Base-by-base conservation (phyloP, 129 eudicot species). In the Rutidosis leptorrhynchoides region DNA sequence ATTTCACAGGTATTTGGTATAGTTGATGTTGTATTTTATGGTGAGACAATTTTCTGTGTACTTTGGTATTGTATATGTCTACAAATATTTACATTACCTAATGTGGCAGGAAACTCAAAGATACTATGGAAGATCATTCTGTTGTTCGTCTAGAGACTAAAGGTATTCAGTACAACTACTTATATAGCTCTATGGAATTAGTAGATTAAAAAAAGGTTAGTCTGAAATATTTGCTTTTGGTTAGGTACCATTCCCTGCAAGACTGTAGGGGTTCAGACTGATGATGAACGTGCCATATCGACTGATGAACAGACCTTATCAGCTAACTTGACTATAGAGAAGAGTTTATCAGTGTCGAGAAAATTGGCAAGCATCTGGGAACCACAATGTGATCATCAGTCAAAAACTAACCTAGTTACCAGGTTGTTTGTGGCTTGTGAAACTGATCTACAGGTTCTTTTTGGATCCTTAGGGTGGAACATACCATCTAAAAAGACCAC, bases 221-320 rank as follows among this genome's bases (percentile, higher is more conserved):
- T 21, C 16, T 68, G 19, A 29, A 5, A 27, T 45, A 14, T 58
- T 72, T 45, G 58, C 17, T 55, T 78, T 64, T 75, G 65, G 25
- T 74, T 73, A 67, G 73, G 74, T 58, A 15, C 30, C 78, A 42
- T 80, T 49, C 68, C 76, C 62, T 35, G 77, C 69, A 83, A 84
- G 73, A 62, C 53, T 3, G 78, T 79, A 46, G 97, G 95, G 70
- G 84, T 90, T 59, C 97, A 87, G 79, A 87, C 95, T 7, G 95
- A 90, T 45, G 43, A 35, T 49, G 55, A 49, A 17, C 55, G 19
- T 49, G 55, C 24, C 55, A 49, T n/a, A 17, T n/a, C 12, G 77
- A 87, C 95, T 7, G 95, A 90, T 48, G 72, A 68, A 23, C 68
- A 43, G 28, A 67, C 20, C 58, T 77, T 84, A 49, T 61, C 72